Conservation (phyloP, 2,329 filamentous ascomycete species). For the Colletotrichum chlorophyti region DNA sequence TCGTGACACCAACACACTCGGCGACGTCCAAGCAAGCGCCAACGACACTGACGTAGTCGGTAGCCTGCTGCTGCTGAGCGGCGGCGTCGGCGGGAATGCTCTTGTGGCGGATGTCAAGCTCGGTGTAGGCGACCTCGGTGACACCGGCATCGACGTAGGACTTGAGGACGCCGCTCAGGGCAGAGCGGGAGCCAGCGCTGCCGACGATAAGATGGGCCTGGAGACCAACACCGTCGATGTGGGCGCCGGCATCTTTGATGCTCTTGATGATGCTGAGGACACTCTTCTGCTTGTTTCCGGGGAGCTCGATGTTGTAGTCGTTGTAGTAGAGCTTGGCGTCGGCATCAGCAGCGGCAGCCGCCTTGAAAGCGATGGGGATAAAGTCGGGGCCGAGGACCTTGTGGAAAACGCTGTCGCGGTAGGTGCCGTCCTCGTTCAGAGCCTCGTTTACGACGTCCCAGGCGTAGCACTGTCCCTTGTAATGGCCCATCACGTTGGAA, state of each 20-base stretch:
- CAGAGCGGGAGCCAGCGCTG: conserved; percentile 46
- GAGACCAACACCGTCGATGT: conserved; percentile 60
- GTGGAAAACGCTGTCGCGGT: conserved; percentile 45
- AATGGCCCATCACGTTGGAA: conserved; percentile 51
- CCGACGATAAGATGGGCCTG: conserved; percentile 57
- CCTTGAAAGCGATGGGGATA: conserved; percentile 52
- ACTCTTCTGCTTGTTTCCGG: conserved; percentile 60
- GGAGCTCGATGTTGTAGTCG: conserved; percentile 56
- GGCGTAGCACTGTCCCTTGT: conserved; percentile 52
- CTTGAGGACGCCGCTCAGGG: conserved; percentile 53
- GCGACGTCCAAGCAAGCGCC: conserved; percentile 37
- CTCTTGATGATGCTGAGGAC: conserved; percentile 42
- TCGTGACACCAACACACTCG: conserved; percentile 45
- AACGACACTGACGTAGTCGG: conserved; percentile 47
- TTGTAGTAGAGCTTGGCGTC: conserved; percentile 46
- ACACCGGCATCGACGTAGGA: conserved; percentile 55
- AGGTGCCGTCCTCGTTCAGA: conserved; percentile 50
- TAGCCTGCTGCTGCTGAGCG: conserved; percentile 50
- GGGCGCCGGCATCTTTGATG: conserved; percentile 45
- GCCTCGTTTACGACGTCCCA: conserved; percentile 62
- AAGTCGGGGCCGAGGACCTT: conserved; percentile 51
- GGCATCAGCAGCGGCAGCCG: conserved; percentile 48
- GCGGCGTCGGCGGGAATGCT: conserved; percentile 47
- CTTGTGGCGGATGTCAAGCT: conserved; percentile 56
- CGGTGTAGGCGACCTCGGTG: conserved; percentile 55